Evolutionary conservation across 2,329 filamentous ascomycete species (phyloP).

Genomic region (Ambrosiella xylebori): DNA sequence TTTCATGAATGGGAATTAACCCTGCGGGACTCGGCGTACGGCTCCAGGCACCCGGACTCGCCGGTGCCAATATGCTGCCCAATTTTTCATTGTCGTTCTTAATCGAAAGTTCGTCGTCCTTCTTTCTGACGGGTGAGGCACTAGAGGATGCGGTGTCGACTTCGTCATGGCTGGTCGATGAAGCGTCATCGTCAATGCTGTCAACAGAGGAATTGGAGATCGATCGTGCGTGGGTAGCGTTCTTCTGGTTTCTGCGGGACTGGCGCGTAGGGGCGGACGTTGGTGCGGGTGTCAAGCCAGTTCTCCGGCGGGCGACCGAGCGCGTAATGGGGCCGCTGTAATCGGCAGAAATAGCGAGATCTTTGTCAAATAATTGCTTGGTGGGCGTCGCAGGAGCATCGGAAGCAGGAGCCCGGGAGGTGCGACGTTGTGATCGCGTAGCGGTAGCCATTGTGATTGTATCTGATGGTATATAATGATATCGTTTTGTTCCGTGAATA

Average conservation of each 20-base stretch:
- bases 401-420: slow-evolving; percentile 1
- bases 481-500: background rate
- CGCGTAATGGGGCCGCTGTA: slow-evolving; percentile 63
- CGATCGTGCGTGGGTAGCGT: background rate
- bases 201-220: slow-evolving; percentile 7
- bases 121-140: slow-evolving; percentile 2
- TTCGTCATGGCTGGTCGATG: slow-evolving; percentile 2
- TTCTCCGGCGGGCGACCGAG: slow-evolving; percentile 42
- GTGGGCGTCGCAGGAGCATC: slow-evolving; percentile 6
- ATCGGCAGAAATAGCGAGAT: background rate
- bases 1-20: slow-evolving; percentile 83
- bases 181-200: slow-evolving; percentile 4
- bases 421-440: slow-evolving; percentile 9
- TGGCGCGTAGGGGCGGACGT: slow-evolving; percentile 1
- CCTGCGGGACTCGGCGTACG: slow-evolving; percentile 84
- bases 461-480: background rate
- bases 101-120: background rate
- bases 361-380: slow-evolving; percentile 1
- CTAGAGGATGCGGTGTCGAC: slow-evolving; percentile 9
- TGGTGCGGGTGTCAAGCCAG: background rate
- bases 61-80: slow-evolving; percentile 57
- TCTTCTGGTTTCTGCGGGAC: background rate
- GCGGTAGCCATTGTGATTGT: slow-evolving; percentile 6
- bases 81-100: background rate
- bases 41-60: slow-evolving; percentile 47